phyloP scores from a whole-genome alignment of 148 eudicot species.

The Chenopodium quinoa region DNA sequence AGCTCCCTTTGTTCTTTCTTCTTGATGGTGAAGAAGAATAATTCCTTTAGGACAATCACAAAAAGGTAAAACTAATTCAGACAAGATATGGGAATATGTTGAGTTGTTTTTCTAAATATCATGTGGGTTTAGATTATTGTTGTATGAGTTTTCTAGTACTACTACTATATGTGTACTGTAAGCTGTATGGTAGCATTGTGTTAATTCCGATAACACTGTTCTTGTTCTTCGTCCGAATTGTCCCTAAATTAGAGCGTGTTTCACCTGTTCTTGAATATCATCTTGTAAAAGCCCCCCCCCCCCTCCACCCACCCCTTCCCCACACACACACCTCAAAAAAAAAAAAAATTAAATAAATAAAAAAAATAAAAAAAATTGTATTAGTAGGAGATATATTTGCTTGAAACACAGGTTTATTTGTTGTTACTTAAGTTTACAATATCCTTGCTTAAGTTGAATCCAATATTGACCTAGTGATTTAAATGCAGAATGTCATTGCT shows the following conservation, averaged over 20 bases:
- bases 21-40: background rate
- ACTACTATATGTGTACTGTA: background rate
- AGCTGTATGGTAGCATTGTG: background rate
- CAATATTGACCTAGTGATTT: background rate
- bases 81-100: background rate
- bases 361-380: no score
- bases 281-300: no score
- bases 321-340: no score
- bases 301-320: no score
- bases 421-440: no score
- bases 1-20: background rate
- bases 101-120: background rate
- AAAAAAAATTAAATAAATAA: no score
- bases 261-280: background rate
- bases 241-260: background rate
- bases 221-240: background rate
- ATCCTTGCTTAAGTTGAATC: background rate
- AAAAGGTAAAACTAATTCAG: background rate
- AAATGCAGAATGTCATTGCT: background rate
- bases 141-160: background rate
- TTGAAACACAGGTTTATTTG: background rate
- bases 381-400: background rate
- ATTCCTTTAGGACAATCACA: background rate
- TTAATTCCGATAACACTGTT: background rate
- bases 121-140: background rate